Conservation (phyloP, 257 asterid species). For the Orobanche coerulescens region DNA sequence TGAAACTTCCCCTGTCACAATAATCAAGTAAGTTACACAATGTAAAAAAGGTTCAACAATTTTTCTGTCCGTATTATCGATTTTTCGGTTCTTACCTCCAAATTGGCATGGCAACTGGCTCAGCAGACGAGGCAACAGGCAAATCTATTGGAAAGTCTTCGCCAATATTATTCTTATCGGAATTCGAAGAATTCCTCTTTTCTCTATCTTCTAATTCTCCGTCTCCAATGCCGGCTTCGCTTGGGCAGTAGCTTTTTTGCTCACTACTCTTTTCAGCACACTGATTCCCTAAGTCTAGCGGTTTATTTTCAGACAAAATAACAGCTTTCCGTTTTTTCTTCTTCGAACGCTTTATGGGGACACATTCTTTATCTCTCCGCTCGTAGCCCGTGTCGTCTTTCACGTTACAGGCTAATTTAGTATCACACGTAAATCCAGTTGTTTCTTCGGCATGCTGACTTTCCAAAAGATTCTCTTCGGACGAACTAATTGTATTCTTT, state of each 20-base stretch:
- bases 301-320: too few species aligned
- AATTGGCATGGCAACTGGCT: conserved; percentile 41
- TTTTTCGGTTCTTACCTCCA: conserved; percentile 51
- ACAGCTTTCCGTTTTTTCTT: too few species aligned
- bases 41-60: conserved; percentile 3
- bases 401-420: too few species aligned
- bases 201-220: conserved; percentile 3
- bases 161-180: too few species aligned
- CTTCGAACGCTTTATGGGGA: too few species aligned
- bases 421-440: too few species aligned
- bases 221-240: background rate
- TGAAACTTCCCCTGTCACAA: conserved; percentile 60
- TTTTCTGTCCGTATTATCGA: background rate
- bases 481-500: too few species aligned
- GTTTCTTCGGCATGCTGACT: too few species aligned
- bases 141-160: conserved; percentile 19
- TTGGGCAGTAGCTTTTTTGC: background rate
- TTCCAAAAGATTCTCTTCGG: background rate
- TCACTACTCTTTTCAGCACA: background rate
- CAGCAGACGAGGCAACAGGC: conserved; percentile 17
- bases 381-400: too few species aligned
- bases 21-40: conserved; percentile 10
- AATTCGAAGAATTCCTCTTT: conserved; percentile 4
- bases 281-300: background rate
- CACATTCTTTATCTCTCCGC: too few species aligned